Evolutionary conservation across 768 basidiomycete genomes (phyloP).

Genomic region (Strobilomyces dryophilus): DNA sequence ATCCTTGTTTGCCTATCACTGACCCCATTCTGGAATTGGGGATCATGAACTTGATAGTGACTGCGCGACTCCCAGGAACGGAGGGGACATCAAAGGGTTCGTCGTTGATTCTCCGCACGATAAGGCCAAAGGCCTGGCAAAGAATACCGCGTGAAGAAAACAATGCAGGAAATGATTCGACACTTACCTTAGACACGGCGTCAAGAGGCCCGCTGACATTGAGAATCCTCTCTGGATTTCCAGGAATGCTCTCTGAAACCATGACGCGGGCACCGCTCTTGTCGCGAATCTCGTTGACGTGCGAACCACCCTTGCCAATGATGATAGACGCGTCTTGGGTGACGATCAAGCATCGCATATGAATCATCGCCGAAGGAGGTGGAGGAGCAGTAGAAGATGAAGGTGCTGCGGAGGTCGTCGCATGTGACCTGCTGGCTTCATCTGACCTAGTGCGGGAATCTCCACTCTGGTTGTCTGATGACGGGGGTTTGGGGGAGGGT

Average conservation of each 20-base stretch:
- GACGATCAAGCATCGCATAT: constrained; percentile 97
- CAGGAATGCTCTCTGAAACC: constrained; percentile 97
- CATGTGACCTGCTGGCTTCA: constrained; percentile 37
- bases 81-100: constrained; percentile 98
- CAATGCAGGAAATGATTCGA: not conserved
- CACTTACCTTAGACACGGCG: constrained; percentile 91
- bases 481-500: constrained; percentile 49
- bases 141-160: not conserved
- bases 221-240: constrained; percentile 98
- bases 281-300: constrained; percentile 98
- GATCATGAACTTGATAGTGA: constrained; percentile 99
- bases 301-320: constrained; percentile 92
- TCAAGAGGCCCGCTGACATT: constrained; percentile 96
- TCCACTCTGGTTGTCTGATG: constrained; percentile 42
- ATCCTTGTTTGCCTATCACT: constrained; percentile 95
- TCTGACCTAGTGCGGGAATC: constrained; percentile 33
- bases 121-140: constrained; percentile 90
- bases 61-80: constrained; percentile 95
- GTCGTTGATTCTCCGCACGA: constrained; percentile 97
- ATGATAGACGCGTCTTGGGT: constrained; percentile 99
- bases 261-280: constrained; percentile 95
- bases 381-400: constrained; percentile 45
- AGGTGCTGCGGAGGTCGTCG: constrained; percentile 46
- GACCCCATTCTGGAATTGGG: constrained; percentile 99
- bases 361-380: constrained; percentile 78